Percentiles rank a stretch among this genome's conserved stretches.
Evolutionary conservation across 345 rosid species (phyloP).

Genomic region (Eucalyptus regnans): DNA sequence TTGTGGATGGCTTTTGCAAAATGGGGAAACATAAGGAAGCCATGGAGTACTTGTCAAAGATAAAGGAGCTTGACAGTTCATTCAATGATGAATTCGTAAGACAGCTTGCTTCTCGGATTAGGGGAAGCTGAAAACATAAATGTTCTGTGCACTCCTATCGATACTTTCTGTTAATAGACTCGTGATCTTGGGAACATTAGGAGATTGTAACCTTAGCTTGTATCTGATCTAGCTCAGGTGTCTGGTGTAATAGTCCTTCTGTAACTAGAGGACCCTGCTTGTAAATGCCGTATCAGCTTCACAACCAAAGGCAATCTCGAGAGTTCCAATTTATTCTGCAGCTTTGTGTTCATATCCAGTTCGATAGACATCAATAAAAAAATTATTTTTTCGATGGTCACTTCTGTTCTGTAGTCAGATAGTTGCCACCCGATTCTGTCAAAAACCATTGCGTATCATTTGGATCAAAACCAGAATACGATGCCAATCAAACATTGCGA

Average conservation of each 20-base stretch:
- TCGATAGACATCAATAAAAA: background rate
- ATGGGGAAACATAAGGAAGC: slow-evolving; percentile 57
- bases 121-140: slow-evolving; percentile 36
- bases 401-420: background rate
- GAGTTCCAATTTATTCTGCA: background rate
- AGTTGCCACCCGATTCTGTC: background rate
- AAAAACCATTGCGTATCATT: background rate
- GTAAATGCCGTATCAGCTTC: background rate
- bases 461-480: background rate
- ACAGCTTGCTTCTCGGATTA: slow-evolving; percentile 49
- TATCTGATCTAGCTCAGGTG: background rate
- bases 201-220: background rate
- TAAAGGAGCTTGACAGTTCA: slow-evolving; percentile 38
- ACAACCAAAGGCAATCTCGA: background rate
- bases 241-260: background rate
- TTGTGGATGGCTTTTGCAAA: slow-evolving; percentile 79
- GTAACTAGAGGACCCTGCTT: background rate
- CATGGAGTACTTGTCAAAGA: slow-evolving; percentile 59
- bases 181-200: background rate
- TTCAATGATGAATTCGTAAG: slow-evolving; percentile 38
- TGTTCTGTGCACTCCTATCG: background rate
- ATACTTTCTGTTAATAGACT: background rate
- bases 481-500: background rate
- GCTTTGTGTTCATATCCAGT: background rate
- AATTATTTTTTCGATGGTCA: background rate